Conservation (phyloP, 164 flowering plant genomes). For the Pachysandra terminalis region DNA sequence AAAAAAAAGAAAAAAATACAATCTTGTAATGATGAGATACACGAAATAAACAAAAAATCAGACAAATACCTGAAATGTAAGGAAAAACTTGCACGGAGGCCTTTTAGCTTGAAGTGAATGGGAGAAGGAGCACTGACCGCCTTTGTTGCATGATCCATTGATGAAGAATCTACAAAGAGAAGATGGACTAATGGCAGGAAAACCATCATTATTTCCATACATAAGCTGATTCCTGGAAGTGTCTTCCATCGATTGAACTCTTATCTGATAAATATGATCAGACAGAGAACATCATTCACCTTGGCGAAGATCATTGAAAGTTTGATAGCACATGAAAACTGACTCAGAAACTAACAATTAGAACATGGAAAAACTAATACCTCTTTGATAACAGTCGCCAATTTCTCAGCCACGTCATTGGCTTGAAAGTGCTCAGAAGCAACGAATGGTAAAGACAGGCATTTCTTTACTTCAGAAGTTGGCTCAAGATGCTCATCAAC, state of each 20-base stretch:
- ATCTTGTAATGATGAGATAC: background rate
- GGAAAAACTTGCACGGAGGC: slow-evolving; percentile 77
- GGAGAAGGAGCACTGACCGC: slow-evolving; percentile 64
- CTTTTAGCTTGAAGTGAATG: slow-evolving; percentile 64
- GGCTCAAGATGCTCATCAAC: slow-evolving; percentile 33
- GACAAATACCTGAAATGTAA: slow-evolving; percentile 58
- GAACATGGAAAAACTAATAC: slow-evolving; percentile 29
- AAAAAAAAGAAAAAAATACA: background rate
- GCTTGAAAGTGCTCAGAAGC: slow-evolving; percentile 40
- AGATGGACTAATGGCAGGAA: slow-evolving; percentile 23
- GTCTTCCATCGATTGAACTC: slow-evolving; percentile 43
- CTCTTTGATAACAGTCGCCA: slow-evolving; percentile 63
- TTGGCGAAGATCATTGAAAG: background rate
- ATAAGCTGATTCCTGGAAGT: slow-evolving; percentile 19
- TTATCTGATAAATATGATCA: slow-evolving; percentile 43
- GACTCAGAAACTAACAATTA: background rate
- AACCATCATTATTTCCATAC: slow-evolving; percentile 8
- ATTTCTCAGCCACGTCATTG: slow-evolving; percentile 37
- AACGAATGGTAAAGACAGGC: slow-evolving; percentile 69
- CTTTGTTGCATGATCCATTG: slow-evolving; percentile 71
- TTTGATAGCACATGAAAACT: background rate
- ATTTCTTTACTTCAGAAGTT: slow-evolving; percentile 35
- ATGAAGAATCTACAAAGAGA: slow-evolving; percentile 57
- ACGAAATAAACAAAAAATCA: background rate
- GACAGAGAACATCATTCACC: slow-evolving; percentile 5